Conservation (phyloP, 1,284 basidiomycete species). For the Trametes hirsuta region DNA sequence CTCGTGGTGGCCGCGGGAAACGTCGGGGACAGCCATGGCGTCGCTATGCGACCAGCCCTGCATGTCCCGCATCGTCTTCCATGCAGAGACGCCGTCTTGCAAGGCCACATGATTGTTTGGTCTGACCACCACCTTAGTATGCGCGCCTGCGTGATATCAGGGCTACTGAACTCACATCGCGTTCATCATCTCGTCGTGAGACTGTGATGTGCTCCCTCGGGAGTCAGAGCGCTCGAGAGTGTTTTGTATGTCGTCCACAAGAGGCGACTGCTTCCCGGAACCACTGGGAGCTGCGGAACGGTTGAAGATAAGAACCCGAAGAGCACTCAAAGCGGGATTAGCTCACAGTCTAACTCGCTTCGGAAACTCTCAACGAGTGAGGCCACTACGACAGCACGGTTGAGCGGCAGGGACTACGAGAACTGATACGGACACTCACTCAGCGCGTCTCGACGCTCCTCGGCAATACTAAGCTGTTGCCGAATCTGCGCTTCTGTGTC, state of each 20-base stretch:
- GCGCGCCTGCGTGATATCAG: neutral
- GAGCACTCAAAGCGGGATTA: neutral
- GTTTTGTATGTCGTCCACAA: conserved; percentile 24
- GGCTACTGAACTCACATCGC: conserved; percentile 16
- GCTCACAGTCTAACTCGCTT: conserved; percentile 26
- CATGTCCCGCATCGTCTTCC: conserved; percentile 33
- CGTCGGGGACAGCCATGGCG: conserved; percentile 26
- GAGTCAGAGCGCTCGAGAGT: conserved; percentile 24
- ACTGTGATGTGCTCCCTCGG: conserved; percentile 24
- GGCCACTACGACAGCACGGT: conserved; percentile 27
- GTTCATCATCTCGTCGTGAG: conserved; percentile 27
- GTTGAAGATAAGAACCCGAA: neutral
- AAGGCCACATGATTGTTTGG: conserved; percentile 28
- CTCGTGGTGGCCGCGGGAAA: conserved; percentile 24
- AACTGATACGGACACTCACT: conserved; percentile 44
- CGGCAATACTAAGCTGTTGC: conserved; percentile 61
- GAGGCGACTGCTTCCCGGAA: conserved; percentile 24
- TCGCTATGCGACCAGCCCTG: conserved; percentile 30
- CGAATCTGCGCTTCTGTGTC: conserved; percentile 68
- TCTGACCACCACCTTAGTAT: conserved; percentile 15
- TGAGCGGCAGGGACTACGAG: neutral
- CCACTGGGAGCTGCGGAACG: conserved; percentile 17
- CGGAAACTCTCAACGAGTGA: conserved; percentile 30
- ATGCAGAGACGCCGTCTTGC: conserved; percentile 29
- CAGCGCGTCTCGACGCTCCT: conserved; percentile 71